Percentiles rank a stretch among this genome's conserved stretches.
These are phyloP conservation scores for Colletotrichum chlorophyti DNA, from an alignment of 2,329 filamentous ascomycete genomes.

Conservation along the genomic window DNA sequence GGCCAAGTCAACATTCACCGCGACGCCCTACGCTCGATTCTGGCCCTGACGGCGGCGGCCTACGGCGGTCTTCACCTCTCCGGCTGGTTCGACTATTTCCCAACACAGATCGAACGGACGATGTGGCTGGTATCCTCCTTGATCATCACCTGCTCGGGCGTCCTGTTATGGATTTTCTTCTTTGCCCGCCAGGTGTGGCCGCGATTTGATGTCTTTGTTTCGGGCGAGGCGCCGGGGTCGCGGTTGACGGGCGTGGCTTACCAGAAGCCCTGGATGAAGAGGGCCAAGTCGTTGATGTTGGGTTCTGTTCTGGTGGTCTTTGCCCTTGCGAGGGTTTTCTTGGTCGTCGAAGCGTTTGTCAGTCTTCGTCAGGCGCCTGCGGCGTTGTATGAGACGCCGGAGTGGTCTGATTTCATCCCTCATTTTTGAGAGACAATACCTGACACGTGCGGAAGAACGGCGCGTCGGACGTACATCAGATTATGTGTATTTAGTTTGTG, in stretches of 20 bases:
- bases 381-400: conserved; percentile 31
- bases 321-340: conserved; percentile 29
- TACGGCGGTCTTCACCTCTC: conserved; percentile 32
- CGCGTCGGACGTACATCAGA: too few relatives aligned
- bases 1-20: conserved; percentile 25
- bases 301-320: conserved; percentile 5
- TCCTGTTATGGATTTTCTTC: conserved; percentile 20
- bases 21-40: conserved; percentile 19
- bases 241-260: not conserved
- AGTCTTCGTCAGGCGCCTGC: conserved; percentile 32
- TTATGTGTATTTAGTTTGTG: too few relatives aligned
- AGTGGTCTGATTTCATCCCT: conserved; percentile 34
- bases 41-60: conserved; percentile 19
- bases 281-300: not conserved
- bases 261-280: conserved; percentile 16
- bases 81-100: conserved; percentile 37
- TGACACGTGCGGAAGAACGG: too few relatives aligned
- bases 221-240: conserved; percentile 11
- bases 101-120: conserved; percentile 30
- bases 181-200: conserved; percentile 23
- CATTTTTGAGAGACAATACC: conserved; percentile 25
- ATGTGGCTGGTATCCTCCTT: conserved; percentile 33
- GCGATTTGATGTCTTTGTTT: conserved; percentile 27
- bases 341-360: conserved; percentile 34
- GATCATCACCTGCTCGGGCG: conserved; percentile 26